Percentiles rank a stretch among this genome's conserved stretches.
Conservation (phyloP, 805 yeast genomes). For the Ogataea ganodermae region DNA sequence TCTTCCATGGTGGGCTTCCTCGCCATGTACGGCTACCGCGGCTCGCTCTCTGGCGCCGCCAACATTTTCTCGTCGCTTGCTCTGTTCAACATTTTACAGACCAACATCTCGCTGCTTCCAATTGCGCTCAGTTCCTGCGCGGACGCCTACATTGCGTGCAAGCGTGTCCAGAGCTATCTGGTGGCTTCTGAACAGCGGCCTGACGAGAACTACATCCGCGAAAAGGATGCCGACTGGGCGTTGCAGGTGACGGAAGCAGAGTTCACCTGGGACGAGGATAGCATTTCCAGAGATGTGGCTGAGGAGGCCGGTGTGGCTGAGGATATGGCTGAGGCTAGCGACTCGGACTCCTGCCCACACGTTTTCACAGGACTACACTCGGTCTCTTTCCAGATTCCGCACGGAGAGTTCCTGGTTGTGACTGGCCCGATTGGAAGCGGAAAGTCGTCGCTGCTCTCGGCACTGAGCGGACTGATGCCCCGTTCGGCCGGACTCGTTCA, state of each 20-base stretch:
- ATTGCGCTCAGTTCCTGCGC: conserved; percentile 66
- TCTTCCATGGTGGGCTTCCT: conserved; percentile 66
- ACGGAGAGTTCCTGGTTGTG: conserved; percentile 72
- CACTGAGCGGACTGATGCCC: conserved; percentile 70
- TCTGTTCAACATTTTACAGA: conserved; percentile 60
- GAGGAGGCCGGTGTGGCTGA: conserved; percentile 18
- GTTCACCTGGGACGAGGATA: conserved; percentile 65
- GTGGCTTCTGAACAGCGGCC: conserved; percentile 42
- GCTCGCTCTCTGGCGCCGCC: conserved; percentile 51
- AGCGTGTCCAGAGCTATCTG: conserved; percentile 56
- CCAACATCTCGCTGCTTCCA: conserved; percentile 69
- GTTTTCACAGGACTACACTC: conserved; percentile 46
- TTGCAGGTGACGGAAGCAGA: conserved; percentile 52
- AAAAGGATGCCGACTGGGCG: conserved; percentile 38
- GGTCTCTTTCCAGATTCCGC: conserved; percentile 53
- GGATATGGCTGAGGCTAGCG: conserved; percentile 4
- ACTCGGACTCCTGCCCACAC: too few relatives aligned
- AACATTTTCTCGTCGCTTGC: conserved; percentile 70
- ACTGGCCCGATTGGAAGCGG: conserved; percentile 74
- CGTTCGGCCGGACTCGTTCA: conserved; percentile 51
- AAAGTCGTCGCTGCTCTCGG: conserved; percentile 69
- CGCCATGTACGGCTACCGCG: conserved; percentile 40
- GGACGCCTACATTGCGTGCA: conserved; percentile 64
- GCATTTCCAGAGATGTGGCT: conserved; percentile 18
- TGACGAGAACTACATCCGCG: conserved; percentile 22